Percentiles rank a stretch among this genome's conserved stretches.
phyloP scores from a whole-genome alignment of 2,329 filamentous ascomycete species.

The Gaeumannomyces sp. region DNA sequence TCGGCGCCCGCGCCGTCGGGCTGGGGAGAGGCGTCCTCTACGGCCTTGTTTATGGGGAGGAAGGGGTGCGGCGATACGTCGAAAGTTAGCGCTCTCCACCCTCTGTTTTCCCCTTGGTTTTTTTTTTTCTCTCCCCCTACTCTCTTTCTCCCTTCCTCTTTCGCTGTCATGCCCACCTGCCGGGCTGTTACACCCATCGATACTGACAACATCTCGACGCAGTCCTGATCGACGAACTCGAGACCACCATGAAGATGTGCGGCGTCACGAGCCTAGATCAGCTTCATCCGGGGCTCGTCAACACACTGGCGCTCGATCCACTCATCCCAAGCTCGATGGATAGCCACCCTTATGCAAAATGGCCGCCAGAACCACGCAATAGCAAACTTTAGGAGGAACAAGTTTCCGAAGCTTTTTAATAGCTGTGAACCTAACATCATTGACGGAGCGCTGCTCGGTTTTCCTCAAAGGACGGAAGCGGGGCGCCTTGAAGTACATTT shows the following conservation, averaged over 20 bases:
- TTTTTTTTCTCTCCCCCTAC: no score
- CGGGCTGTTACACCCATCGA: background rate
- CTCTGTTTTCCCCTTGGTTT: no score
- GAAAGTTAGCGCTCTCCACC: constrained; percentile 42
- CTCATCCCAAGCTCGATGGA: constrained; percentile 35
- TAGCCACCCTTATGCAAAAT: constrained; percentile 37
- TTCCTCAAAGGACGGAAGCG: no score
- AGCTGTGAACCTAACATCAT: no score
- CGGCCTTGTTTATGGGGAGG: constrained; percentile 53
- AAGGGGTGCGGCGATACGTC: constrained; percentile 47
- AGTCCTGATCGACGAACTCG: constrained; percentile 54
- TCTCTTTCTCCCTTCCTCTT: background rate
- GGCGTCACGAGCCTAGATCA: constrained; percentile 56
- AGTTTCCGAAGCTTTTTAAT: no score
- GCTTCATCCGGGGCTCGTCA: constrained; percentile 55
- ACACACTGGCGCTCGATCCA: constrained; percentile 44
- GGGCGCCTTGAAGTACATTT: no score
- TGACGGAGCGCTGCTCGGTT: no score
- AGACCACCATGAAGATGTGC: constrained; percentile 60
- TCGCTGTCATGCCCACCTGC: background rate
- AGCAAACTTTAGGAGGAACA: constrained; percentile 20
- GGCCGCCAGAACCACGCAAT: constrained; percentile 24
- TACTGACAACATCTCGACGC: background rate
- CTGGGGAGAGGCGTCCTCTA: constrained; percentile 57
- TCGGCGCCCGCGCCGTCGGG: constrained; percentile 59